These are phyloP conservation scores for Scortechinia acanthostroma DNA, from an alignment of 2,329 filamentous ascomycete genomes.

Conservation along the genomic window DNA sequence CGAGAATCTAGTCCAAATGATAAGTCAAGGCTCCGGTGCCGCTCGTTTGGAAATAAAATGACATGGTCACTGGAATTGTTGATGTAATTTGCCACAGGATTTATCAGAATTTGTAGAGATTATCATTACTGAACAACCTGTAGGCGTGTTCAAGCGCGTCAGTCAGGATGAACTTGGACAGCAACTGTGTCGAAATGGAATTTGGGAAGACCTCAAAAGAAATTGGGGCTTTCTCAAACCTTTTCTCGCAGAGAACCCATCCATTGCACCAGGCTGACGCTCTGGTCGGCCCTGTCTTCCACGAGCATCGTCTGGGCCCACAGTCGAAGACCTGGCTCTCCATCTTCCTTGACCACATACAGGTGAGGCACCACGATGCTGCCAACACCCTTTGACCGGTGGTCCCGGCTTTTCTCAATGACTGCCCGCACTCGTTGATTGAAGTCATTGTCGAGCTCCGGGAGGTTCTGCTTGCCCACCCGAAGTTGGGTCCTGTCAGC, in stretches of 20 bases:
- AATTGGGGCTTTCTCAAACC: constrained; percentile 44
- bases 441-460: constrained; percentile 89
- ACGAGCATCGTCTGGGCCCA: constrained; percentile 96
- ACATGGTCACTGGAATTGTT: too few relatives aligned
- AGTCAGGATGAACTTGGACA: neutral
- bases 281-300: constrained; percentile 89
- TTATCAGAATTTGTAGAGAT: too few relatives aligned
- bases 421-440: constrained; percentile 89
- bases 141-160: neutral
- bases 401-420: constrained; percentile 83
- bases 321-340: constrained; percentile 86
- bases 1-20: too few relatives aligned
- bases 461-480: constrained; percentile 82
- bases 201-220: too few relatives aligned
- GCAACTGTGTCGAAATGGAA: neutral
- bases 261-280: constrained; percentile 88
- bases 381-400: constrained; percentile 78
- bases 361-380: constrained; percentile 89
- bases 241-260: constrained; percentile 89
- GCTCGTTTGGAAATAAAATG: too few relatives aligned
- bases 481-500: constrained; percentile 77
- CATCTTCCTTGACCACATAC: constrained; percentile 90
- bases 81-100: too few relatives aligned
- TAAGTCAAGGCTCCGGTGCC: too few relatives aligned
- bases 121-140: neutral